Conservation (phyloP, 176 grass and related monocot genomes). For the Lolium multiflorum region DNA sequence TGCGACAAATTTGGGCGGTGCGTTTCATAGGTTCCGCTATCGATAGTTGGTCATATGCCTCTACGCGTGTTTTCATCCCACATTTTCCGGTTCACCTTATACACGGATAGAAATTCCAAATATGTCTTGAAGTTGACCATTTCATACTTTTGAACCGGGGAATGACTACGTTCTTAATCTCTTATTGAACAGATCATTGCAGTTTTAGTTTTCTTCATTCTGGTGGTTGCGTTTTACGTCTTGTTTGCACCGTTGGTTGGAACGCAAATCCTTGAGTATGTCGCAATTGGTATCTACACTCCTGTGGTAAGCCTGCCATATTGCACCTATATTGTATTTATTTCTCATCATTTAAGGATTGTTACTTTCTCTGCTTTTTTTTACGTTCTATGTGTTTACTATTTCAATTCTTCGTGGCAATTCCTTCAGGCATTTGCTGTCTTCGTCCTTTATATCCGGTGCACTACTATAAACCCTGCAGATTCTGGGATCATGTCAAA, state of each 20-base stretch:
- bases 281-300: conserved; percentile 63
- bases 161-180: conserved; percentile 30
- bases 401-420: conserved; percentile 26
- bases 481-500: conserved; percentile 86
- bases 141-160: background rate
- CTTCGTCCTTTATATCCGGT: conserved; percentile 85
- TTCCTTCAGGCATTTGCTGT: conserved; percentile 71
- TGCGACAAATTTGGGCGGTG: background rate
- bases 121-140: background rate
- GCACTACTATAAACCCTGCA: conserved; percentile 91
- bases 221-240: conserved; percentile 80
- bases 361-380: conserved; percentile 18
- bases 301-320: conserved; percentile 62
- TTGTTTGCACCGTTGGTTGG: conserved; percentile 89
- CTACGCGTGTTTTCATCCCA: background rate
- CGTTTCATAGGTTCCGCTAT: background rate
- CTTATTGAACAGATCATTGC: conserved; percentile 66
- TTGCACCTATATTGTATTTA: background rate
- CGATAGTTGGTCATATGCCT: background rate
- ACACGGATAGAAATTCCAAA: background rate
- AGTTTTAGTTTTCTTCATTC: conserved; percentile 81
- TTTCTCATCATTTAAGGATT: conserved; percentile 16
- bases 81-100: background rate
- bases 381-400: conserved; percentile 34
- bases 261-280: conserved; percentile 58